Evolutionary conservation across 306 rosid species (phyloP).

Genomic region (Prunus mira): DNA sequence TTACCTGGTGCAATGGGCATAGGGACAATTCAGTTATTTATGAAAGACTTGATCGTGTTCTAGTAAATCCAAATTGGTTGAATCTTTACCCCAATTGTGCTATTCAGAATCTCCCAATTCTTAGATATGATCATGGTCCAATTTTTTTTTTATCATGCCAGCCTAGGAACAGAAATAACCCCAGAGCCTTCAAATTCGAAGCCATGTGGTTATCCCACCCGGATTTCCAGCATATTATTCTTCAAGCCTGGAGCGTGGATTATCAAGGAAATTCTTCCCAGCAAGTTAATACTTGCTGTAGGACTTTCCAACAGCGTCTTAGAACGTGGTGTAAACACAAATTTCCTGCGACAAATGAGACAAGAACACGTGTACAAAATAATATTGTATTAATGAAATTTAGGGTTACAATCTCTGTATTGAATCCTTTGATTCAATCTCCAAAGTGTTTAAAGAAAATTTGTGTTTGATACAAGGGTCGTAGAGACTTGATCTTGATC

Average conservation of each 20-base stretch:
- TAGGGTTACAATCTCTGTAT: too few relatives aligned
- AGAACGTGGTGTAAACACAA: too few relatives aligned
- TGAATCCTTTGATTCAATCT: too few relatives aligned
- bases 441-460: too few relatives aligned
- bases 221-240: neutral
- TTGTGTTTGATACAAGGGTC: too few relatives aligned
- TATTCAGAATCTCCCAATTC: neutral
- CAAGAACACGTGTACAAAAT: too few relatives aligned
- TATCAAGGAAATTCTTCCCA: neutral
- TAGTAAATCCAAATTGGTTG: neutral
- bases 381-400: too few relatives aligned
- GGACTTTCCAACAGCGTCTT: too few relatives aligned
- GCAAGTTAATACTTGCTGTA: too few relatives aligned
- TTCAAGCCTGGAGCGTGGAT: neutral
- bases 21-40: neutral
- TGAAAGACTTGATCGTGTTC: neutral
- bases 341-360: too few relatives aligned
- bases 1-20: neutral
- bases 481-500: too few relatives aligned
- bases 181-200: neutral
- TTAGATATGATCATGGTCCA: neutral
- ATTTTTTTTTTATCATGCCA: neutral
- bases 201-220: neutral
- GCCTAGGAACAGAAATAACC: too few relatives aligned
- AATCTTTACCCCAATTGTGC: neutral